These are phyloP conservation scores for Aspergillus caelatus DNA, from an alignment of 2,329 filamentous ascomycete genomes.

Conservation along the genomic window DNA sequence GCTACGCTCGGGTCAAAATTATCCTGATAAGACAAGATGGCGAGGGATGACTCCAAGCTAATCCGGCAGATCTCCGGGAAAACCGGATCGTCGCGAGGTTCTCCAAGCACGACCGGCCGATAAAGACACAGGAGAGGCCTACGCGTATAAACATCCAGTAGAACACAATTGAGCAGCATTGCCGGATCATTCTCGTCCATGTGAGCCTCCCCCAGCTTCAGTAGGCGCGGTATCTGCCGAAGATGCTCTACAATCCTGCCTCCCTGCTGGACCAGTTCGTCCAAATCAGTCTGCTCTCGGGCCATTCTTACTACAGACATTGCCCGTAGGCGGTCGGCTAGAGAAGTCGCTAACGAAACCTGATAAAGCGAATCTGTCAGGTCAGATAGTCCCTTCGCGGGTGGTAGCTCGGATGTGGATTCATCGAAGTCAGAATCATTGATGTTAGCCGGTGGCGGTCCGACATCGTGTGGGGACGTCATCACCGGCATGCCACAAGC, in stretches of 20 bases:
- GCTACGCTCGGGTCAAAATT: slow-evolving; percentile 34
- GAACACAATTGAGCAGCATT: slow-evolving; percentile 23
- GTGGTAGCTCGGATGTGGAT: slow-evolving; percentile 31
- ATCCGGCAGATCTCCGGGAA: slow-evolving; percentile 25
- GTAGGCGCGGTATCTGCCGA: slow-evolving; percentile 6
- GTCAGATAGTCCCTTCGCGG: slow-evolving; percentile 27
- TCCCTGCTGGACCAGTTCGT: slow-evolving; percentile 14
- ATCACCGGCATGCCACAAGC: slow-evolving; percentile 44
- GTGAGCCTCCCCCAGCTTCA: slow-evolving; percentile 7
- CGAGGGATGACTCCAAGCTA: slow-evolving; percentile 30
- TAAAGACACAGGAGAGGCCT: slow-evolving; percentile 35
- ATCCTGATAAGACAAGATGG: slow-evolving; percentile 33
- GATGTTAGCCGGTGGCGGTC: slow-evolving; percentile 45
- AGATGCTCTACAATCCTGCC: slow-evolving; percentile 15
- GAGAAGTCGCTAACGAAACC: slow-evolving; percentile 18
- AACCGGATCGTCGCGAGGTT: slow-evolving; percentile 12
- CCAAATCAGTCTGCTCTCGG: slow-evolving; percentile 9
- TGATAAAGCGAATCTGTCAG: slow-evolving; percentile 19
- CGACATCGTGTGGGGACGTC: slow-evolving; percentile 40
- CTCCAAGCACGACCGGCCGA: slow-evolving; percentile 24
- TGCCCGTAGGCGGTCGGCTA: slow-evolving; percentile 19
- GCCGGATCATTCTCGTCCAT: slow-evolving; percentile 3
- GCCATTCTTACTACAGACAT: slow-evolving; percentile 15
- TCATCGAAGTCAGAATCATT: slow-evolving; percentile 46
- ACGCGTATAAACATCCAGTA: slow-evolving; percentile 32